Evolutionary conservation across 768 basidiomycete species (phyloP).

Genomic region (Gloeophyllum trabeum): DNA sequence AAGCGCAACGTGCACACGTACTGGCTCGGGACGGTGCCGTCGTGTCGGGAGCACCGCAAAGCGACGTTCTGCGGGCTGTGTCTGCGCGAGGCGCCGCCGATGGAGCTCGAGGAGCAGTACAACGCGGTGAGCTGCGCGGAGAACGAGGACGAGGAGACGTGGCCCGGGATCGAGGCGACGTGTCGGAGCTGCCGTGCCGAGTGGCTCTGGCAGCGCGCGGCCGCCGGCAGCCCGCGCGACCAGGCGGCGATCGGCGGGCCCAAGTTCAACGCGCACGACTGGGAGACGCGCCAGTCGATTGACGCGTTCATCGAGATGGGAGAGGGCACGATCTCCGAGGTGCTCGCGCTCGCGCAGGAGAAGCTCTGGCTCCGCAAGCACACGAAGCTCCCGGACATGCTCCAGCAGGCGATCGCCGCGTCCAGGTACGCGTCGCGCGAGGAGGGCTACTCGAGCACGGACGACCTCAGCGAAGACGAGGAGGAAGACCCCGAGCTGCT

Average conservation of each 20-base stretch:
- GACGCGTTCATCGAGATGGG: conserved; percentile 67
- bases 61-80: conserved; percentile 58
- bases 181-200: conserved; percentile 59
- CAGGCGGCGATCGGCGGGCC: conserved; percentile 46
- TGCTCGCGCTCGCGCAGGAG: conserved; percentile 51
- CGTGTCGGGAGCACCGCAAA: conserved; percentile 59
- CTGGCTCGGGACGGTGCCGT: conserved; percentile 31
- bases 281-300: conserved; percentile 57
- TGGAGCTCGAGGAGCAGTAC: conserved; percentile 25
- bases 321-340: conserved; percentile 55
- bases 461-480: conserved; percentile 24
- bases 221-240: conserved; percentile 29
- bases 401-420: conserved; percentile 59
- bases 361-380: conserved; percentile 57
- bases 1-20: conserved; percentile 34
- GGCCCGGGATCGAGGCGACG: conserved; percentile 54
- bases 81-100: conserved; percentile 45
- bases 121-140: conserved; percentile 39
- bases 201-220: conserved; percentile 52
- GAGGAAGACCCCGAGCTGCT: conserved; percentile 33
- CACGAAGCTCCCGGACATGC: conserved; percentile 57
- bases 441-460: conserved; percentile 20
- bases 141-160: conserved; percentile 65
- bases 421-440: conserved; percentile 29
- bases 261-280: conserved; percentile 29